phyloP scores from a whole-genome alignment of 192 early-diverging fungal genomes.

The Obelidium mucronatum region DNA sequence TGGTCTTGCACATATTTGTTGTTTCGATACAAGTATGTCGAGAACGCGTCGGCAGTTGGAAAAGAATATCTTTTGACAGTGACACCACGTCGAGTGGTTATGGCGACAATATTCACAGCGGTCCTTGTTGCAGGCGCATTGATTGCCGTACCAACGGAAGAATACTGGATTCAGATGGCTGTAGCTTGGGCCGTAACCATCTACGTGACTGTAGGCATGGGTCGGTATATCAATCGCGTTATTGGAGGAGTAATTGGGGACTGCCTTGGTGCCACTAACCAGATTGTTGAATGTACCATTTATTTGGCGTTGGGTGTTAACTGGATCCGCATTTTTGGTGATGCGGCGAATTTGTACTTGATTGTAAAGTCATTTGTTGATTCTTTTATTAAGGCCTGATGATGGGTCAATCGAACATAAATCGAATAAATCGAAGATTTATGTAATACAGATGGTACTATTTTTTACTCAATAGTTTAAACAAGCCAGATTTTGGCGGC shows the following conservation, averaged over 20 bases:
- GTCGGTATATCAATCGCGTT: constrained; percentile 31
- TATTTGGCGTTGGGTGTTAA: constrained; percentile 36
- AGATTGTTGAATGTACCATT: constrained; percentile 38
- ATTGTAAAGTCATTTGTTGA: constrained; percentile 2
- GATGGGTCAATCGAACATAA: no score
- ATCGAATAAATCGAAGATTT: no score
- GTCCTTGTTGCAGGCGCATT: constrained; percentile 29
- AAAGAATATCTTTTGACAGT: constrained; percentile 45
- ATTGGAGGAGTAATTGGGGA: constrained; percentile 48
- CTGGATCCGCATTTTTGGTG: constrained; percentile 24
- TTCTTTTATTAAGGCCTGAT: background rate
- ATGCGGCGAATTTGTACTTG: background rate
- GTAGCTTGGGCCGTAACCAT: constrained; percentile 8
- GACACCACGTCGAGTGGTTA: constrained; percentile 22
- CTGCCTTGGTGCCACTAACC: constrained; percentile 44
- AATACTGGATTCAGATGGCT: constrained; percentile 8
- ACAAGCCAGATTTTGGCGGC: no score
- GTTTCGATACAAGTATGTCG: constrained; percentile 39
- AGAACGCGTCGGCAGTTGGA: constrained; percentile 37
- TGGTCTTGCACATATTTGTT: constrained; percentile 46
- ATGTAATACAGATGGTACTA: no score
- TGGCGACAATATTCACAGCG: constrained; percentile 20
- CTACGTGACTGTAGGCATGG: constrained; percentile 25
- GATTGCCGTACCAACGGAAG: background rate
- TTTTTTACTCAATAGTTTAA: no score